These are phyloP conservation scores for Clavariopsis aquatica DNA, from an alignment of 495 filamentous ascomycete genomes.

Conservation along the genomic window DNA sequence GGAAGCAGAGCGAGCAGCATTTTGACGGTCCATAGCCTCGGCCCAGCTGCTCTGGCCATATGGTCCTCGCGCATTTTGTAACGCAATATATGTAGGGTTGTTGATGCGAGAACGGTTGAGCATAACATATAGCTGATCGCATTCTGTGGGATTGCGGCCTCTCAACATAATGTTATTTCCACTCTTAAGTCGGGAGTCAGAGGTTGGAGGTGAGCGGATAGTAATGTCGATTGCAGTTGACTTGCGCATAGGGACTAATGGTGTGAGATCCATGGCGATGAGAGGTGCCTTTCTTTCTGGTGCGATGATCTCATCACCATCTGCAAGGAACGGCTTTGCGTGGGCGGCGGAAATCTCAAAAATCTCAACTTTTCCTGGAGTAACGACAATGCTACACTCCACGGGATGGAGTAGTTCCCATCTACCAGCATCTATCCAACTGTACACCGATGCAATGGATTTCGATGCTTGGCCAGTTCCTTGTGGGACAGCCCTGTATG, in stretches of 20 bases:
- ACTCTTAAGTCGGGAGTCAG: constrained; percentile 67
- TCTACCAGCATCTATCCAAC: constrained; percentile 76
- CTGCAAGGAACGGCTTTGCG: constrained; percentile 45
- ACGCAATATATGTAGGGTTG: constrained; percentile 83
- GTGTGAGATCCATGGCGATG: constrained; percentile 80
- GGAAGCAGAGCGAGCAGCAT: constrained; percentile 37
- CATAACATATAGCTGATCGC: constrained; percentile 73
- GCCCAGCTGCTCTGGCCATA: constrained; percentile 45
- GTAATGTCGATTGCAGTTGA: constrained; percentile 93
- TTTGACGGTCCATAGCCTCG: constrained; percentile 48
- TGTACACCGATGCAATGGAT: constrained; percentile 75
- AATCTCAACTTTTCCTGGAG: constrained; percentile 83
- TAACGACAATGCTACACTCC: constrained; percentile 77
- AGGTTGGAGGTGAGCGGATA: constrained; percentile 76
- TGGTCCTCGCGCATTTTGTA: constrained; percentile 65
- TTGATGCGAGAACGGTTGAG: constrained; percentile 82
- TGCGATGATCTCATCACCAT: constrained; percentile 45
- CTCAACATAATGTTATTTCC: constrained; percentile 85
- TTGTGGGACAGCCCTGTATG: constrained; percentile 59
- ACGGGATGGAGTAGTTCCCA: constrained; percentile 79
- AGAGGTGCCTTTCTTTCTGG: constrained; percentile 56
- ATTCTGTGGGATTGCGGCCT: constrained; percentile 73
- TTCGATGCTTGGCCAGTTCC: constrained; percentile 60
- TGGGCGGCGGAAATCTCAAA: constrained; percentile 63
- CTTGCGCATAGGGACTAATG: constrained; percentile 80